A percentile compares a stretch with the other conserved stretches of the same genome.
phyloP scores from a whole-genome alignment of 163 green algal genomes.

The Prototheca wickerhamii region DNA sequence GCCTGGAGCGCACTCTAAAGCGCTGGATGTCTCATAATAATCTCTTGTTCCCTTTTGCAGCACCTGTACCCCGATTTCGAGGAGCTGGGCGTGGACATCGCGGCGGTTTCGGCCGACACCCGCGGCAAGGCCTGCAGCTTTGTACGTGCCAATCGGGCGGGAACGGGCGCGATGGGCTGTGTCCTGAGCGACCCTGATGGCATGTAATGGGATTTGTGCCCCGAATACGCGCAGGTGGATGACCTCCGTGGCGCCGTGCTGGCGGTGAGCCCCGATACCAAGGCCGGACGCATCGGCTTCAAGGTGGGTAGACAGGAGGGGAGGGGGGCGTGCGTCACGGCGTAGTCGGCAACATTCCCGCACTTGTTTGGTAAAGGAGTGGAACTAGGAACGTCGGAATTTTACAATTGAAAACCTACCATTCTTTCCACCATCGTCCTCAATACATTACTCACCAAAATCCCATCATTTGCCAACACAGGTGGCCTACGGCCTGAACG shows the following conservation, averaged over 20 bases:
- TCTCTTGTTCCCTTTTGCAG: conserved; percentile 11
- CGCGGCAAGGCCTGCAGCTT: conserved; percentile 25
- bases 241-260: conserved; percentile 35
- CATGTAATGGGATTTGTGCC: too few species aligned
- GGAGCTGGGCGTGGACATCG: conserved; percentile 44
- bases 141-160: conserved; percentile 3
- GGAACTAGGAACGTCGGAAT: too few species aligned
- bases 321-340: too few species aligned
- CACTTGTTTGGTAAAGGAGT: too few species aligned
- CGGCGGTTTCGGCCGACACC: conserved; percentile 43
- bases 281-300: conserved; percentile 31
- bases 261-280: conserved; percentile 32
- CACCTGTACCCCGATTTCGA: conserved; percentile 54
- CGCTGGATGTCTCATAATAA: not conserved
- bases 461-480: not conserved
- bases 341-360: too few species aligned
- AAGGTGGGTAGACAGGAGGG: too few species aligned
- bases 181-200: not conserved
- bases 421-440: not conserved
- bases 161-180: not conserved
- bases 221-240: conserved; percentile 26
- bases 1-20: not conserved
- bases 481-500: conserved; percentile 36
- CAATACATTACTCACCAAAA: not conserved
- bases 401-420: not conserved